phyloP scores from a whole-genome alignment of 2,329 filamentous ascomycete genomes.

The Aureobasidium sp. region DNA sequence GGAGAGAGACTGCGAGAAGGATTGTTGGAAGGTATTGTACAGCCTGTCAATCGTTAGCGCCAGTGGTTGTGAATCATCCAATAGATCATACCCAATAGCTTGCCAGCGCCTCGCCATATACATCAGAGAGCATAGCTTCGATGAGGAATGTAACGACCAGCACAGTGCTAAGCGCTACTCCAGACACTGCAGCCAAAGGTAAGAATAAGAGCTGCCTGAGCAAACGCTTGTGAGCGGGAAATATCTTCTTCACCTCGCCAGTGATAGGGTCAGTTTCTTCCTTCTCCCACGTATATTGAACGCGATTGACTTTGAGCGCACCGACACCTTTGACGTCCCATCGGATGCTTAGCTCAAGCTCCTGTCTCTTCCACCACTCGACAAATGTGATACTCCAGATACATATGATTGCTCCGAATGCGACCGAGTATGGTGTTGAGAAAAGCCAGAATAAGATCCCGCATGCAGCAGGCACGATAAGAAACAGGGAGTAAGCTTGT shows the following conservation, averaged over 20 bases:
- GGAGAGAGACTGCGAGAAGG: not conserved
- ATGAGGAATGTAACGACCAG: not conserved
- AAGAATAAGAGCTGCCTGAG: not conserved
- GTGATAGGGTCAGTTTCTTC: not conserved
- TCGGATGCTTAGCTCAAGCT: conserved; percentile 3
- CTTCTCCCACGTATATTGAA: not conserved
- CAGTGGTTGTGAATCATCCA: too few relatives aligned
- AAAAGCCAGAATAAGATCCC: not conserved
- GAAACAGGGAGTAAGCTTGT: conserved; percentile 1
- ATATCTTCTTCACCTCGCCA: not conserved
- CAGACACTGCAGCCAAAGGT: not conserved
- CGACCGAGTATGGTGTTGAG: not conserved
- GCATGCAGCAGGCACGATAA: not conserved
- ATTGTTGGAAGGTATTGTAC: not conserved
- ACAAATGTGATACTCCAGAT: conserved; percentile 2
- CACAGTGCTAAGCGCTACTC: not conserved
- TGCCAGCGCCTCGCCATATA: not conserved
- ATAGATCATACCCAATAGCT: not conserved
- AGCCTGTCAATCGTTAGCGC: not conserved
- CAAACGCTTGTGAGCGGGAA: not conserved
- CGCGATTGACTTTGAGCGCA: conserved; percentile 2
- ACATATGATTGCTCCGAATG: not conserved
- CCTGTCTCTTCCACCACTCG: conserved; percentile 11
- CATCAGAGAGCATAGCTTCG: not conserved
- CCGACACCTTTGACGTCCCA: conserved; percentile 5